Base-by-base conservation (phyloP, 2,329 filamentous ascomycete genomes). In the Colletotrichum tropicicola region DNA sequence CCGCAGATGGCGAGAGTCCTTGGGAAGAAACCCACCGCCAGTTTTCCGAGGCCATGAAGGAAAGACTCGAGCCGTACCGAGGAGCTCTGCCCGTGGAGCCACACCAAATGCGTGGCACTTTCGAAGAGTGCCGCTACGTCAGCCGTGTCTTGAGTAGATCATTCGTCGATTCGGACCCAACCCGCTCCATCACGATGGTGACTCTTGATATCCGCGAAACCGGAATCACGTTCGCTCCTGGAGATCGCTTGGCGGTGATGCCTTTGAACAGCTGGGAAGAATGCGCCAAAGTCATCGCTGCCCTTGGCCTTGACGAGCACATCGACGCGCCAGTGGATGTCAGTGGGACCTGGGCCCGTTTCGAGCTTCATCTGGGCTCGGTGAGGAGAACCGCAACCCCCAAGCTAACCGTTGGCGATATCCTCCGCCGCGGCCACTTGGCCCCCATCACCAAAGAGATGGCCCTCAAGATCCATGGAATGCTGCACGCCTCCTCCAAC, bases 21-120 rank as follows among this genome's bases (percentile, higher is more conserved):
- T 85, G 82, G 82, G 82, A 85, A 69, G 81, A 83, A 66, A 83
- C 82, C 1, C 82, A 84, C 69, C 75, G 73, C 21, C 81, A 83
- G 58, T 84, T 85, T 68, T 85, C 83, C 0, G 82, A 84, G 56
- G 77, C 83, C 3, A 85, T 86, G 83, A 85, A 85, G 70, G 83
- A 85, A 68, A 78, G 83, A 4, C 78, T 85, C 4, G 82, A 84
- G 66, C 82, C 82, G 3, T 85, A 78, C 64, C 77, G 84, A 2
- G 83, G 83, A 0, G 73, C 77, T 19, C 73, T 84, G 27, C 69
- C 79, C 1, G 72, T 82, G 5, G 83, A 86, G 59, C 83, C 84
- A 1, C 80, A 86, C 57, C 75, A 86, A 54, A 85, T 86, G 80
- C 79, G 84, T 9, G 84, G 84, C 0, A 84, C 80, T 0, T 87